Evolutionary conservation across 495 filamentous ascomycete genomes (phyloP), one percentile per base, ranked within the genome.

Genomic region (Thermochaetoides thermophila): DNA sequence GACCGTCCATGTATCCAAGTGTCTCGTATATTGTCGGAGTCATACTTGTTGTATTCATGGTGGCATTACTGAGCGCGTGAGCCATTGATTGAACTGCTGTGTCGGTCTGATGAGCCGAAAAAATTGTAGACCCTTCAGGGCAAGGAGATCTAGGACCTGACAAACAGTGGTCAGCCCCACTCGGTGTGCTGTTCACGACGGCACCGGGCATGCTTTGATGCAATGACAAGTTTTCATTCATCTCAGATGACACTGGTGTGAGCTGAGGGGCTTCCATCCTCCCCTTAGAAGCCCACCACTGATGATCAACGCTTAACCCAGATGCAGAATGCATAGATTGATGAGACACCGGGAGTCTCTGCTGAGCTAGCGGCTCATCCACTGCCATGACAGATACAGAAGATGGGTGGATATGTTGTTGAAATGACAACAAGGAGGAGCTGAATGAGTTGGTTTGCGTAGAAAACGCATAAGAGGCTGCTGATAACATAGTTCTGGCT

Each of bases 61-160:
- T 44, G 16, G 46, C 46, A 7, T 52, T 43, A 17, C 49, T 52
- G 11, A 49, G 29, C 2, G 43, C 34, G 17, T 43, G 46, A n/a
- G 38, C 38, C 27, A 49, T 39, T n/a, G n/a, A n/a, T n/a, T n/a
- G n/a, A n/a, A n/a, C n/a, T n/a, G n/a, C n/a, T n/a, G n/a, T n/a
- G n/a, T n/a, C n/a, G n/a, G n/a, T n/a, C n/a, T n/a, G n/a, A n/a
- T n/a, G n/a, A n/a, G n/a, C n/a, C n/a, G n/a, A n/a, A n/a, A n/a
- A n/a, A 25, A 34, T 44, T 9, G 44, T 43, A 4, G 44, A 39
- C 10, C 22, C 35, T 2, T 38, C 30, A 11, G 27, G 18, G 12
- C 29, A 17, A 10, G 41, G 41, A 2, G 45, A 48, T 2, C 38
- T 44, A 0, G 45, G 45, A 24, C 40, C 38, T 1, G 45, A 15